A percentile compares a stretch with the other conserved stretches of the same genome.
phyloP scores from a whole-genome alignment of 176 grass and related monocot genomes.

The Carex scoparia region DNA sequence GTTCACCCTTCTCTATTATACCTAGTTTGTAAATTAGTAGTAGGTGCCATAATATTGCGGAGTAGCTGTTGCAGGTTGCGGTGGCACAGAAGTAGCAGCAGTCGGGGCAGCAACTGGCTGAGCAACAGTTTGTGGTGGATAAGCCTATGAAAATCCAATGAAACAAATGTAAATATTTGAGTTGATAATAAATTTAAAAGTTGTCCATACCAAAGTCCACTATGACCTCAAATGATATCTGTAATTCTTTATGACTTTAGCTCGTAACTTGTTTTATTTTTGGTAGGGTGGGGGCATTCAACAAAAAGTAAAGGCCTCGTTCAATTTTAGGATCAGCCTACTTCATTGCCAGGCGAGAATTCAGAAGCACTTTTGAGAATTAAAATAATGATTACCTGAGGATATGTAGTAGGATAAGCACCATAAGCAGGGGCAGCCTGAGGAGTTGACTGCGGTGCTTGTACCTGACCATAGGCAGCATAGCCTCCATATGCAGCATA shows the following conservation, averaged over 20 bases:
- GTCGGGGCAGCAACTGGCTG: conserved; percentile 39
- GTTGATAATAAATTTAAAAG: not conserved
- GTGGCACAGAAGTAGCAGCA: conserved; percentile 35
- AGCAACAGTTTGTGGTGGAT: conserved; percentile 52
- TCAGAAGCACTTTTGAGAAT: not conserved
- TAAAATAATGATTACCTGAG: not conserved
- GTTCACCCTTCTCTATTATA: not conserved
- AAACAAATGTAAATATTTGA: conserved; percentile 5
- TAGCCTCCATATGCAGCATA: conserved; percentile 40
- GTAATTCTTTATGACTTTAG: not conserved
- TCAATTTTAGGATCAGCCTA: too few relatives aligned
- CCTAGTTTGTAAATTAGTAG: conserved; percentile 20
- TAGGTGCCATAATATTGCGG: conserved; percentile 59
- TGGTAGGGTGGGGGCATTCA: too few relatives aligned
- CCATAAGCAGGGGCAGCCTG: conserved; percentile 27
- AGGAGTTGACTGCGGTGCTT: conserved; percentile 24
- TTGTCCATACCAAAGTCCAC: not conserved
- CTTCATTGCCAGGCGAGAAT: not conserved
- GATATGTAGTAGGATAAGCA: conserved; percentile 28
- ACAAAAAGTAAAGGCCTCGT: too few relatives aligned
- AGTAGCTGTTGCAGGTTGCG: conserved; percentile 49
- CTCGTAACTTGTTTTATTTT: not conserved
- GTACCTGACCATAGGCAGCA: conserved; percentile 24
- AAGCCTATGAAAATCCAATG: conserved; percentile 28
- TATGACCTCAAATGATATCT: not conserved